Evolutionary conservation across 2,329 filamentous ascomycete species (phyloP), one percentile per base, ranked within the genome.

Genomic region (Aspergillus cejpii): DNA sequence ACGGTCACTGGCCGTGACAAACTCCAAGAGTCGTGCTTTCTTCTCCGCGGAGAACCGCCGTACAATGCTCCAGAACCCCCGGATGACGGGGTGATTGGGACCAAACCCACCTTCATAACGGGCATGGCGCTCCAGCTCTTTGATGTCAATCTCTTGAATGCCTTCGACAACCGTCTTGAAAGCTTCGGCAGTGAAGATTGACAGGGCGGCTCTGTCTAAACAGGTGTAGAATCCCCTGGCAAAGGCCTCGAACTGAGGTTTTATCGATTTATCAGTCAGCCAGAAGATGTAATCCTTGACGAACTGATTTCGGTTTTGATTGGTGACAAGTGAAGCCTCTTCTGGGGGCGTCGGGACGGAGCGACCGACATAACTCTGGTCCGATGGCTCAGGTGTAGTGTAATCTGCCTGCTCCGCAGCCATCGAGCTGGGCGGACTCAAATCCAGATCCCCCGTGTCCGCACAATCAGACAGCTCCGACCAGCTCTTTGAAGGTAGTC

Each of bases 1-100:
- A 2, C 92, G 79, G 60, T 96, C 90, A 56, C 84, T 91, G 0
- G 91, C 91, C 11, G 92, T 98, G 23, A 98, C 90, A 59, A 98
- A 98, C 63, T 96, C 89, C 24, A 98, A 74, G 26, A 98, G 70
- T 57, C 80, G 81, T 41, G 81, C 78, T 66, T 84, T 84, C 74
- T 90, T 84, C 36, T 77, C 74, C 12, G 83, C 75, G 7, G 68
- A 55, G 43, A 69, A 73, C 12, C 75, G 60, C 79, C 92, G 27
- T 63, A 95, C 85, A 6, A 96, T 77, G 10, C 75, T 75, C 92
- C 92, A 98, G 63, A 98, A 97, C 54, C 85, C 80, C 19, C 74
- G 71, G 33, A 98, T 81, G 1, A 84, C 80, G 11, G 73, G 79
- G 53, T 92, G 83, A 0, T 72, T 73, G 0, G 80, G 72, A 37